A percentile compares a stretch with the other conserved stretches of the same genome.
Evolutionary conservation across 2,329 filamentous ascomycete genomes (phyloP).

Genomic region (Botrytis hyacinthi): DNA sequence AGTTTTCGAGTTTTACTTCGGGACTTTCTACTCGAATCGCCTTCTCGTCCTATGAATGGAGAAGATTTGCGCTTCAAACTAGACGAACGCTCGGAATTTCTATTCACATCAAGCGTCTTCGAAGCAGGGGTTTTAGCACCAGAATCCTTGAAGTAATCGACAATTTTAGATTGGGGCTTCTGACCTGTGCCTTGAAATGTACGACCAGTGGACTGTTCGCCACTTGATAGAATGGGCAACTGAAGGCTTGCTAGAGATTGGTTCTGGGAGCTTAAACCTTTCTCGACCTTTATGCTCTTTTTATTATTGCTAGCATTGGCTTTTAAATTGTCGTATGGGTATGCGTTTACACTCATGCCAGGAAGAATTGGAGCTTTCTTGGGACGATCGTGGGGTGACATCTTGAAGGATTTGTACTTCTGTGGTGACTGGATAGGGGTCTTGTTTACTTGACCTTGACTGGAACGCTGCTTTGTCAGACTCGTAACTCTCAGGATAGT

Average conservation of each 20-base stretch:
- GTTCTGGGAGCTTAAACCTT: not conserved
- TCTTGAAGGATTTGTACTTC: slow-evolving; percentile 1
- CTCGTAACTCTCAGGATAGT: not conserved
- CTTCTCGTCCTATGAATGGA: not conserved
- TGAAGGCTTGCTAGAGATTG: not conserved
- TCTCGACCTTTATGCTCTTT: not conserved
- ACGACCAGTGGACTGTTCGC: not conserved
- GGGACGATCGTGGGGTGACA: slow-evolving; percentile 10
- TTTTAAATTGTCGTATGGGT: not conserved
- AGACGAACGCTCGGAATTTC: not conserved
- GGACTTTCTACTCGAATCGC: not conserved
- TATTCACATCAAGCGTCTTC: not conserved
- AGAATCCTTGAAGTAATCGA: slow-evolving; percentile 1
- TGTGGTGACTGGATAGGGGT: not conserved
- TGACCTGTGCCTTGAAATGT: not conserved
- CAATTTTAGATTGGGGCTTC: not conserved
- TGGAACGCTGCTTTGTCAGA: not conserved
- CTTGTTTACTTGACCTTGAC: not conserved
- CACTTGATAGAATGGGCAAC: not conserved
- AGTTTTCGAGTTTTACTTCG: slow-evolving; percentile 9
- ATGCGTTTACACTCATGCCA: slow-evolving; percentile 15
- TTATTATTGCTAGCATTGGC: not conserved
- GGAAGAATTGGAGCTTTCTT: slow-evolving; percentile 18
- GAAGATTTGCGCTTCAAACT: slow-evolving; percentile 10
- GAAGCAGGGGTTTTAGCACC: not conserved